Conservation (phyloP, 768 basidiomycete genomes). For the Pleurotus sapidus region DNA sequence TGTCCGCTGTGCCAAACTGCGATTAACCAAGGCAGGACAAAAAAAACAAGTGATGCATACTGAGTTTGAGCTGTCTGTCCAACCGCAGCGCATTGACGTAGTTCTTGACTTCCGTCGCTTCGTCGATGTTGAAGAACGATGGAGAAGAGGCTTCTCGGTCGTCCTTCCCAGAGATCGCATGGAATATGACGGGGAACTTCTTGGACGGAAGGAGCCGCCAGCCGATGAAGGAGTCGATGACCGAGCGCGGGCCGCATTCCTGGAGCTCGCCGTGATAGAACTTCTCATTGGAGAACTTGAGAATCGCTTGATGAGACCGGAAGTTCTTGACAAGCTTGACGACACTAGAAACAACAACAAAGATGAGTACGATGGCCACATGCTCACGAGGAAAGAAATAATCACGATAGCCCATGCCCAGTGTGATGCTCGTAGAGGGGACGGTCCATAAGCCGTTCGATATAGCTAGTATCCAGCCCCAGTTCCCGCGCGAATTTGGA, state of each 20-base stretch:
- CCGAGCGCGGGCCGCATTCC: slow-evolving; percentile 38
- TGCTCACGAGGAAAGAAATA: slow-evolving; percentile 8
- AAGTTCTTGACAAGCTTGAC: slow-evolving; percentile 62
- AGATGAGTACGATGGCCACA: not conserved
- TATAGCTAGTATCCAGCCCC: slow-evolving; percentile 49
- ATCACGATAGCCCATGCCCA: slow-evolving; percentile 32
- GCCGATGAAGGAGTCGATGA: slow-evolving; percentile 37
- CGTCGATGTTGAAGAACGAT: slow-evolving; percentile 63
- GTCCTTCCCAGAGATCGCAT: slow-evolving; percentile 52
- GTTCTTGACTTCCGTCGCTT: slow-evolving; percentile 47
- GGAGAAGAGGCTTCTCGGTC: slow-evolving; percentile 53
- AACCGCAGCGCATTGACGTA: slow-evolving; percentile 34
- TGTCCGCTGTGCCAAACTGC: slow-evolving; percentile 24
- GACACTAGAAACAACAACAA: slow-evolving; percentile 30
- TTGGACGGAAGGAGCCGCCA: slow-evolving; percentile 34
- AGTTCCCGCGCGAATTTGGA: slow-evolving; percentile 43
- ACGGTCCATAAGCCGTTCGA: slow-evolving; percentile 46
- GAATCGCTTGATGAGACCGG: slow-evolving; percentile 52
- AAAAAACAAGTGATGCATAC: slow-evolving; percentile 25
- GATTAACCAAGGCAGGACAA: slow-evolving; percentile 16
- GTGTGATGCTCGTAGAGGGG: slow-evolving; percentile 33
- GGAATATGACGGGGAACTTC: slow-evolving; percentile 56
- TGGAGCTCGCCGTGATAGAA: slow-evolving; percentile 56
- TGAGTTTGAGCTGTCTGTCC: slow-evolving; percentile 34
- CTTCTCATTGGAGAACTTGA: slow-evolving; percentile 52